These are phyloP conservation scores for Xerocomellus amylosporus DNA, from an alignment of 768 basidiomycete species.

Conservation along the genomic window DNA sequence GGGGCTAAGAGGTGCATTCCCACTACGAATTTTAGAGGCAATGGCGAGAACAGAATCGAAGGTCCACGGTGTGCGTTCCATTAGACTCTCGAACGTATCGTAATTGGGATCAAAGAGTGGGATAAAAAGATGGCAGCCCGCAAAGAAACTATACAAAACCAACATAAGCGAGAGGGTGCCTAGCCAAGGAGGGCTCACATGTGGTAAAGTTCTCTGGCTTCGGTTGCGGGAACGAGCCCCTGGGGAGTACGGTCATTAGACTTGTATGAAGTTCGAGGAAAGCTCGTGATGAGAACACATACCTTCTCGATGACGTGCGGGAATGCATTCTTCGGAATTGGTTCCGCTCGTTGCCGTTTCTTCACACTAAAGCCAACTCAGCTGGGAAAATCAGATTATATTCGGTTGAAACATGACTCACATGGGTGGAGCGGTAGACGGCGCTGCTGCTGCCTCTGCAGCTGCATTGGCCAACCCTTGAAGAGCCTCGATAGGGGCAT, in stretches of 20 bases:
- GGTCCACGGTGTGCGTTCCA: constrained; percentile 93
- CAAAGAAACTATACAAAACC: constrained; percentile 70
- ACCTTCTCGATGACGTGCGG: constrained; percentile 90
- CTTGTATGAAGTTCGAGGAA: neutral
- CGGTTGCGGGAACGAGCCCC: constrained; percentile 81
- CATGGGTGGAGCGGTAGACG: constrained; percentile 65
- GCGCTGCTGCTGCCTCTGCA: constrained; percentile 84
- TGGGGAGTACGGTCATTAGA: constrained; percentile 30
- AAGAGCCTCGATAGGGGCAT: constrained; percentile 91
- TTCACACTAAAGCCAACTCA: constrained; percentile 44
- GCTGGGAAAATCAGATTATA: neutral
- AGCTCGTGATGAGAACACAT: neutral
- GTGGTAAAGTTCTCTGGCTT: constrained; percentile 89
- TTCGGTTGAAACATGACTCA: constrained; percentile 20
- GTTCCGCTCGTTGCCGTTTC: constrained; percentile 82
- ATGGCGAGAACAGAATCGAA: constrained; percentile 92
- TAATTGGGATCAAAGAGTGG: constrained; percentile 91
- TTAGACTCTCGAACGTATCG: constrained; percentile 90
- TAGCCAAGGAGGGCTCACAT: constrained; percentile 53
- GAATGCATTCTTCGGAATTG: constrained; percentile 80
- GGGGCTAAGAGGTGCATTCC: constrained; percentile 78
- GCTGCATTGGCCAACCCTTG: constrained; percentile 95
- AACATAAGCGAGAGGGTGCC: neutral
- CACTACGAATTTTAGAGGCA: constrained; percentile 88
- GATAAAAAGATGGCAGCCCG: constrained; percentile 94